Evolutionary conservation across 306 rosid genomes (phyloP), one percentile per base, ranked within the genome.

Genomic region (Vicia sativa): DNA sequence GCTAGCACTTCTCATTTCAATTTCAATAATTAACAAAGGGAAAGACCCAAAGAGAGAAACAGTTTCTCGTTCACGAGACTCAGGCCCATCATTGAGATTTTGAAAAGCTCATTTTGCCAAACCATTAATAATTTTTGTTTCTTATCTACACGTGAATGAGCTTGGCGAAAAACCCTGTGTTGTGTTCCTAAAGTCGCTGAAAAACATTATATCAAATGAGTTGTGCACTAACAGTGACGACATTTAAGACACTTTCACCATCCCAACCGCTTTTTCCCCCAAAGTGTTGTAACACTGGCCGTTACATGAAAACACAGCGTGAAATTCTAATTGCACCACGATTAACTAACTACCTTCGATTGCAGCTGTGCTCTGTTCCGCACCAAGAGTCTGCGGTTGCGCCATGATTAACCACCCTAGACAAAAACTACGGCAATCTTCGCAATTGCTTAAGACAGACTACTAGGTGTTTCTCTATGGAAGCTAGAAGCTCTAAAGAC

Each of bases 371-470:
- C 13, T 58, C 44, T 12, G 35, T 14, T 58, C 26, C 4, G 4
- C 63, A 8, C 41, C 11, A 37, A 12, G 6, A 58, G 11, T 58
- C 44, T 11, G 13, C 44, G 1, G 14, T 28, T 2, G 62, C 7
- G 4, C 7, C 23, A 34, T 39, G 2, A 58, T 15, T 35, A 37
- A 57, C 42, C 13, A 29, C 23, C 41, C 57, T 50, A 50, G 37
- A 31, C 37, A 31, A 31, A 29, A 10, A 59, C 21, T 19, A 61
- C 34, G 44, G 48, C 44, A 37, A 19, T 12, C 16, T 7, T 54
- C 1, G 39, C 38, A 37, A 67, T 28, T 42, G 26, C 65, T 11
- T 3, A 75, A 12, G 41, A 71, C 8, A 61, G 61, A 38, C 7
- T 42, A 35, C 15, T 14, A 35, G 38, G 6, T 69, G 1, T 14